Evolutionary conservation across 2,329 filamentous ascomycete genomes (phyloP).

Genomic region (Neoascochyta sp.): DNA sequence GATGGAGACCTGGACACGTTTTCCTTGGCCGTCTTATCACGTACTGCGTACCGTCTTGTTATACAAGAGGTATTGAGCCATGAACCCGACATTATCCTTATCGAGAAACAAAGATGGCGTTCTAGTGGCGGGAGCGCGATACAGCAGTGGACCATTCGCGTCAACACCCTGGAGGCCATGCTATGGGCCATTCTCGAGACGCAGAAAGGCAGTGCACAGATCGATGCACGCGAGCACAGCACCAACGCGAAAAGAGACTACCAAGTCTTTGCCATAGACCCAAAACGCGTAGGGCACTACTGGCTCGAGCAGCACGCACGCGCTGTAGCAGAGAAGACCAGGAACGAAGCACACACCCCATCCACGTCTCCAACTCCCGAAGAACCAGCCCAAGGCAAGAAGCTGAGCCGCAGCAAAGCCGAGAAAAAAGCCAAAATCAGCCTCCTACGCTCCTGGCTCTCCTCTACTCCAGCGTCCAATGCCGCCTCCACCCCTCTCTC

Average conservation of each 20-base stretch:
- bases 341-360: neutral
- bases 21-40: slow-evolving; percentile 52
- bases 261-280: slow-evolving; percentile 30
- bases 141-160: slow-evolving; percentile 76
- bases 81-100: slow-evolving; percentile 65
- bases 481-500: slow-evolving; percentile 1
- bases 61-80: slow-evolving; percentile 48
- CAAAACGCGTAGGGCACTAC: slow-evolving; percentile 37
- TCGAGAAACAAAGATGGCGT: slow-evolving; percentile 64
- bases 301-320: slow-evolving; percentile 26
- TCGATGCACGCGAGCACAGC: too few relatives aligned
- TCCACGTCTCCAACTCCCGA: slow-evolving; percentile 7
- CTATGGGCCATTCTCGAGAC: slow-evolving; percentile 59
- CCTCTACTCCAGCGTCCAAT: slow-evolving; percentile 10
- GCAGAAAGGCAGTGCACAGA: neutral
- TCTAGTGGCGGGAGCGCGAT: slow-evolving; percentile 62
- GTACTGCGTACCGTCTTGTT: slow-evolving; percentile 55
- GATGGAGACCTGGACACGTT: slow-evolving; percentile 42
- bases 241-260: slow-evolving; percentile 2
- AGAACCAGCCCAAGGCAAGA: slow-evolving; percentile 28
- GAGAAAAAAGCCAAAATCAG: slow-evolving; percentile 62
- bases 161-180: slow-evolving; percentile 81
- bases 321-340: slow-evolving; percentile 6
- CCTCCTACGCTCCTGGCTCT: slow-evolving; percentile 47
- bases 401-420: slow-evolving; percentile 38